phyloP scores from a whole-genome alignment of 2,329 filamentous ascomycete species.

The Pyricularia grisea region DNA sequence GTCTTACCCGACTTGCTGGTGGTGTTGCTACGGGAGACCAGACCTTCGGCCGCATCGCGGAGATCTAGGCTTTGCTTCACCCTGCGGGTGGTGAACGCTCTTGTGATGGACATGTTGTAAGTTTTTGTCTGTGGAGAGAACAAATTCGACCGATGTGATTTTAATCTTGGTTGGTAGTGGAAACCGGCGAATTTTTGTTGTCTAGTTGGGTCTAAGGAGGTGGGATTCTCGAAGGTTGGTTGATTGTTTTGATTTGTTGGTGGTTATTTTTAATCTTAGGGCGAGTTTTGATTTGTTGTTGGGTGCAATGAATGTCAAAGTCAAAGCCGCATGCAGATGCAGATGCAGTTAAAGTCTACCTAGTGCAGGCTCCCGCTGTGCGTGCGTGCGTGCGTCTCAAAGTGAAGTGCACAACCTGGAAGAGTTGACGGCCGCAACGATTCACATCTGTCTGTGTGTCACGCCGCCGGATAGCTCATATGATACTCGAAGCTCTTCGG shows the following conservation, averaged over 20 bases:
- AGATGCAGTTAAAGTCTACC: background rate
- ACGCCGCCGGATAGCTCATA: background rate
- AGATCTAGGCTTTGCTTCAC: slow-evolving; percentile 44
- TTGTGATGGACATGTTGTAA: slow-evolving; percentile 37
- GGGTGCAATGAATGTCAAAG: background rate
- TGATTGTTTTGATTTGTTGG: background rate
- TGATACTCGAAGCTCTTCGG: background rate
- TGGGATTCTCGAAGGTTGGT: background rate
- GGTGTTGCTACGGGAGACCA: slow-evolving; percentile 40
- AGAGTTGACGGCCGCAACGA: background rate
- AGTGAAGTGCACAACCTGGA: background rate
- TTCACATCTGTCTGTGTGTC: slow-evolving; percentile 1
- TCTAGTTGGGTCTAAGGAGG: background rate
- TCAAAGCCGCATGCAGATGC: background rate
- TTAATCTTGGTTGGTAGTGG: background rate
- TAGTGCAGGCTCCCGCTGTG: slow-evolving; percentile 1
- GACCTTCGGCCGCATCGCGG: slow-evolving; percentile 27
- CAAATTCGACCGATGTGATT: background rate
- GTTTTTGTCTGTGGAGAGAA: background rate
- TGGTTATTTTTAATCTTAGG: background rate
- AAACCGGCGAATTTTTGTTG: background rate
- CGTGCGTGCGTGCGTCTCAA: background rate
- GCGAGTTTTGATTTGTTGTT: background rate
- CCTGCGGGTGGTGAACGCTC: slow-evolving; percentile 64
- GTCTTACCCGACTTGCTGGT: slow-evolving; percentile 26